phyloP scores from a whole-genome alignment of 768 basidiomycete genomes.

The Lactarius sanguifluus region DNA sequence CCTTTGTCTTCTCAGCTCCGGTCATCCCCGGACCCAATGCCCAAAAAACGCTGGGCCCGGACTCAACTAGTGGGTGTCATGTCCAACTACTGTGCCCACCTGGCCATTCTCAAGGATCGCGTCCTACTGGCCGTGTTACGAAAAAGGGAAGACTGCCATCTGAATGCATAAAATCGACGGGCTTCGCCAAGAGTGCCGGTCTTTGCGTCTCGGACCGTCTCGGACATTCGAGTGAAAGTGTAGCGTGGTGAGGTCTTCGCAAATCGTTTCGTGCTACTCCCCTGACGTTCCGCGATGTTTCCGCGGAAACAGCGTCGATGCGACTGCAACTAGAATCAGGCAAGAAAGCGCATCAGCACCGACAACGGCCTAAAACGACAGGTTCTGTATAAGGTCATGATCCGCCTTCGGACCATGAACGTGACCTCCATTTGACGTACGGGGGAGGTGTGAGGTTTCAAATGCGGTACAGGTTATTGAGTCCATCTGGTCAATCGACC shows the following conservation, averaged over 20 bases:
- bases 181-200: constrained; percentile 78
- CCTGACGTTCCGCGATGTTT: constrained; percentile 42
- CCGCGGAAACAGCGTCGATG: constrained; percentile 65
- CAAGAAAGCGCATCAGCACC: constrained; percentile 2
- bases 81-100: constrained; percentile 78
- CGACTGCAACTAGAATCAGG: constrained; percentile 32
- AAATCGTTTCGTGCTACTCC: constrained; percentile 6
- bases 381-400: neutral
- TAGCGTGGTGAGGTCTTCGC: constrained; percentile 62
- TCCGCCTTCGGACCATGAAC: neutral
- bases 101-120: constrained; percentile 80
- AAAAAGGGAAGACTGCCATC: constrained; percentile 79
- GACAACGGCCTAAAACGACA: constrained; percentile 8
- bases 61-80: constrained; percentile 39
- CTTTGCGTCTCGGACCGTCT: constrained; percentile 60
- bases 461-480: too few species aligned
- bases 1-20: neutral
- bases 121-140: constrained; percentile 81
- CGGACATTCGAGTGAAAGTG: constrained; percentile 84
- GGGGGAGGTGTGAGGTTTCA: too few species aligned
- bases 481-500: too few species aligned
- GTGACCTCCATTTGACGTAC: neutral
- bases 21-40: neutral
- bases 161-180: constrained; percentile 73
- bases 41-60: neutral